A percentile compares a stretch with the other conserved stretches of the same genome.
These are phyloP conservation scores for Cutaneotrichosporon sp. DNA, from an alignment of 1,284 basidiomycete genomes.

Conservation along the genomic window DNA sequence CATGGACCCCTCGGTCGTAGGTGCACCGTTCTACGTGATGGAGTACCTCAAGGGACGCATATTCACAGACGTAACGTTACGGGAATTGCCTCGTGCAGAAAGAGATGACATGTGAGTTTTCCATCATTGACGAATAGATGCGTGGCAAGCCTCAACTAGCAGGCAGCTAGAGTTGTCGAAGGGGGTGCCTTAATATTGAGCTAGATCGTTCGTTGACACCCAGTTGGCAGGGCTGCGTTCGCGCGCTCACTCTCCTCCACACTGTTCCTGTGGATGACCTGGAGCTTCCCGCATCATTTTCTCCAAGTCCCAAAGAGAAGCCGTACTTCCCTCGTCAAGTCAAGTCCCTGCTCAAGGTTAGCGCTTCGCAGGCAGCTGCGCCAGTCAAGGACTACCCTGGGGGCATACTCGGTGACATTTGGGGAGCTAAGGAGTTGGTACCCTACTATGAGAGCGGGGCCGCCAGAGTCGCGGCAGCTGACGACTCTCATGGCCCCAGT, in stretches of 20 bases:
- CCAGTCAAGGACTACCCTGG: conserved; percentile 50
- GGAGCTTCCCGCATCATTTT: conserved; percentile 67
- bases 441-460: conserved; percentile 62
- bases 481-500: conserved; percentile 58
- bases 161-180: no score
- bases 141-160: no score
- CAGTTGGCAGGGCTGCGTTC: conserved; percentile 72
- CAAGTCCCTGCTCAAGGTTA: conserved; percentile 73
- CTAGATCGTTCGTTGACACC: no score
- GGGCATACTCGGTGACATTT: conserved; percentile 37
- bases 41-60: conserved; percentile 88
- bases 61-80: conserved; percentile 78
- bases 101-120: conserved; percentile 67
- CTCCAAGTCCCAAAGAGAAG: conserved; percentile 55
- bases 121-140: no score
- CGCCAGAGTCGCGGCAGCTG: conserved; percentile 66
- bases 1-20: conserved; percentile 70
- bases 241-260: conserved; percentile 69
- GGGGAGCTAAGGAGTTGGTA: conserved; percentile 66
- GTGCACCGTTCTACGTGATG: conserved; percentile 94
- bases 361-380: conserved; percentile 67
- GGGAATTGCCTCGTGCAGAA: conserved; percentile 58
- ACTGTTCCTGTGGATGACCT: conserved; percentile 64
- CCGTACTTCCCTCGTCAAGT: conserved; percentile 91
- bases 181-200: no score